Evolutionary conservation across 371 early-diverging fungal species (phyloP).

Genomic region (Lichtheimia corymbifera): DNA sequence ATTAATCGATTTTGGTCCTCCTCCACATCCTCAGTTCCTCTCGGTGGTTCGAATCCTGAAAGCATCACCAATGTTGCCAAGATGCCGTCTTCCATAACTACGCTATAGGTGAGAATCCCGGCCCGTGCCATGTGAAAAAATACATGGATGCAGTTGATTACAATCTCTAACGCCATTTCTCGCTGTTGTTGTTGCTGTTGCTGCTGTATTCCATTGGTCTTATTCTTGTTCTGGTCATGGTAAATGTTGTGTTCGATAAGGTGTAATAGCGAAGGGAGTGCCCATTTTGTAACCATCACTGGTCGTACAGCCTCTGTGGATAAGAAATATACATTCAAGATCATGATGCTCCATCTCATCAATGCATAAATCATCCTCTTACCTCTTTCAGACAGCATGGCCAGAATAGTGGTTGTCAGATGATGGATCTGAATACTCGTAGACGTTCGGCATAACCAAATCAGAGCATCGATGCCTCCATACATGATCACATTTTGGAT

Average conservation of each 20-base stretch:
- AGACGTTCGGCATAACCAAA: conserved; percentile 55
- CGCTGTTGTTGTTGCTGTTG: conserved; percentile 11
- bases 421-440: conserved; percentile 53
- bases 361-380: background rate
- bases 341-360: no score
- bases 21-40: background rate
- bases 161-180: conserved; percentile 29
- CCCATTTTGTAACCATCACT: conserved; percentile 54
- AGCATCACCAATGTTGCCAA: conserved; percentile 32
- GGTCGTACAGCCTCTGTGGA: conserved; percentile 47
- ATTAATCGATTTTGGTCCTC: conserved; percentile 21
- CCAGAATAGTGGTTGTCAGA: conserved; percentile 53
- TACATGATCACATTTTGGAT: conserved; percentile 54
- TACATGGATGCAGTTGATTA: conserved; percentile 47
- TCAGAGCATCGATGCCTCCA: conserved; percentile 64
- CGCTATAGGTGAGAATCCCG: conserved; percentile 40
- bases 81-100: conserved; percentile 40
- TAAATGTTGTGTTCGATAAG: conserved; percentile 32
- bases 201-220: conserved; percentile 1
- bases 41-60: conserved; percentile 25
- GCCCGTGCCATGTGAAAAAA: conserved; percentile 46
- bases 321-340: no score
- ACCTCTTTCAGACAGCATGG: conserved; percentile 51
- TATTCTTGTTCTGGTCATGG: conserved; percentile 5
- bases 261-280: conserved; percentile 41